Base-by-base conservation (phyloP, 352 stramenopile genomes). In the Phytophthora niederhauseri region DNA sequence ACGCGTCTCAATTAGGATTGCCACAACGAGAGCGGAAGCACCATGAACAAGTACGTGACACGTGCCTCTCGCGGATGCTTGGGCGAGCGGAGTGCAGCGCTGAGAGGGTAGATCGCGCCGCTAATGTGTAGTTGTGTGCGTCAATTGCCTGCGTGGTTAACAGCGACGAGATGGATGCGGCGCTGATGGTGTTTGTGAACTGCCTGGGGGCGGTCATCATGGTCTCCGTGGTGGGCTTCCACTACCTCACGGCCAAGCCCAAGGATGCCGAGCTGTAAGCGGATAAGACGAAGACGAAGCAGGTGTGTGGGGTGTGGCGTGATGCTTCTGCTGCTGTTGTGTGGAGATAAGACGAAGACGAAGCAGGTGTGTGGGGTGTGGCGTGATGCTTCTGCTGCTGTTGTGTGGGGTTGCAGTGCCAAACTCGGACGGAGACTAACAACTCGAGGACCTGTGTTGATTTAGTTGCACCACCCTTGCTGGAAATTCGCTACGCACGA, bases 101-200 rank as follows among this genome's bases (percentile, higher is more conserved):
- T 54, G 1, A 1, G 12, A 9, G 30, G 28, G 11, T 43, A 28
- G 45, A 38, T 4, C 11, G 20, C 12, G 19, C 1, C 1, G 56
- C 66, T 74, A 14, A 76, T 28, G 57, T 24, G 12, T 14, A 48
- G 20, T 55, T 11, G 34, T 56, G 52, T 51, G n/a, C 17, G 30
- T 50, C 30, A 64, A 24, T 8, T 70, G 12, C 3, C 34, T 64
- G 34, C 48, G 50, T 3, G 58, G 22, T 12, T 34, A 64, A 58
- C 64, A 97, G 89, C 77, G 76, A 95, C 56, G 86, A 95, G 76
- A 95, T 97, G 87, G 89, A 97, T 61, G 65, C 84, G 43, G 82
- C 82, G 70, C 72, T 97, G 48, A 97, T 97, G 89, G 85, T 80
- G 46, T 97, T 97, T 72, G 89, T 97, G 51, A 97, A 97, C 78